These are phyloP conservation scores for Lasiodiplodia theobromae DNA, from an alignment of 2,329 filamentous ascomycete species.

Conservation along the genomic window DNA sequence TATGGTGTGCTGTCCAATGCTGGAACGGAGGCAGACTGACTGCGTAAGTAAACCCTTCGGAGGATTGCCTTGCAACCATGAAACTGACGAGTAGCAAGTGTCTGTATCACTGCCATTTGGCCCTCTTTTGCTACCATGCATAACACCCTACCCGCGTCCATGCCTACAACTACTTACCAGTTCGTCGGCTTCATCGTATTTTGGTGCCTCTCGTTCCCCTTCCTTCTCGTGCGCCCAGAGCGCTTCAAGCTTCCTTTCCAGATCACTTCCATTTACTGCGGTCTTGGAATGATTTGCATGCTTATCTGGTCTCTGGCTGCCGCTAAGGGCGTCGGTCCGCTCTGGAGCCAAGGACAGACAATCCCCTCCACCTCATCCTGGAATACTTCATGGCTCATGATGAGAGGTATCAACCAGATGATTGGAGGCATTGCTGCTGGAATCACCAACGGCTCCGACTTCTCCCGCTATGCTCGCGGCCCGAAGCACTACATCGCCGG, in stretches of 20 bases:
- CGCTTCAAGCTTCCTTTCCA: slow-evolving; percentile 58
- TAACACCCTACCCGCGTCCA: slow-evolving; percentile 43
- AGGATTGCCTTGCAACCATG: background rate
- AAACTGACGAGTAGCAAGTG: slow-evolving; percentile 26
- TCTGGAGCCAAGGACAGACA: slow-evolving; percentile 49
- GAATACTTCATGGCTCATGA: slow-evolving; percentile 55
- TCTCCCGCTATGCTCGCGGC: slow-evolving; percentile 51
- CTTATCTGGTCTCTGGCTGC: slow-evolving; percentile 57
- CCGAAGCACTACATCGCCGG: slow-evolving; percentile 49
- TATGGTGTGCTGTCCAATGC: slow-evolving; percentile 59
- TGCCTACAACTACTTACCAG: slow-evolving; percentile 46
- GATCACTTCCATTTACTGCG: slow-evolving; percentile 53
- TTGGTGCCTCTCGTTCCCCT: slow-evolving; percentile 49
- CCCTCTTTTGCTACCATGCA: slow-evolving; percentile 44
- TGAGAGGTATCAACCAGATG: slow-evolving; percentile 54
- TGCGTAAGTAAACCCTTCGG: slow-evolving; percentile 31
- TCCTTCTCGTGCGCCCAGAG: slow-evolving; percentile 59
- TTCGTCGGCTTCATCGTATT: slow-evolving; percentile 47
- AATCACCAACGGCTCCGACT: slow-evolving; percentile 54
- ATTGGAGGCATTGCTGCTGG: slow-evolving; percentile 52
- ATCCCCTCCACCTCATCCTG: slow-evolving; percentile 47
- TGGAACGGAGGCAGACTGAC: slow-evolving; percentile 46
- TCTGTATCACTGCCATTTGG: slow-evolving; percentile 47
- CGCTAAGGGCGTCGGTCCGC: slow-evolving; percentile 53
- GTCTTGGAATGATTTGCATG: slow-evolving; percentile 52